These are phyloP conservation scores for Tolypocladium album DNA, from an alignment of 2,329 filamentous ascomycete genomes.

Conservation along the genomic window DNA sequence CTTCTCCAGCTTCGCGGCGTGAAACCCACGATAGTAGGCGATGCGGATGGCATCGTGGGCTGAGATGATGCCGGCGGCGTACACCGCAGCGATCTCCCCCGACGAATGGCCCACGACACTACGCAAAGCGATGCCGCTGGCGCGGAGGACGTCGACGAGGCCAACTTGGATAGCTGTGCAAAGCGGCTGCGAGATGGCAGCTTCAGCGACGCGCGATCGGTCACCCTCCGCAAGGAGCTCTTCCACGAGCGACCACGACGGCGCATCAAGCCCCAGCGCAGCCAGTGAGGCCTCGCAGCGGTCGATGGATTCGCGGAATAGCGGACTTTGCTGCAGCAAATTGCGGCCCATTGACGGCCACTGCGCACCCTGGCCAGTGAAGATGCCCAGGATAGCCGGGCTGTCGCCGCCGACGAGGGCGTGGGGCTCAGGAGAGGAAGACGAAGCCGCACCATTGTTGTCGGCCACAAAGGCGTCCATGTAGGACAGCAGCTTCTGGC, in stretches of 20 bases:
- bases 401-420: background rate
- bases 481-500: background rate
- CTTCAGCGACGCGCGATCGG: background rate
- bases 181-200: constrained; percentile 13
- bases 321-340: constrained; percentile 6
- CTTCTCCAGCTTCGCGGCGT: background rate
- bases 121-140: constrained; percentile 17
- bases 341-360: constrained; percentile 20
- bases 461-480: background rate
- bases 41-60: constrained; percentile 5
- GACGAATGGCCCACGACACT: constrained; percentile 27
- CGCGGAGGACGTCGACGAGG: constrained; percentile 19
- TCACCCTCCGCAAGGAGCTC: background rate
- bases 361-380: constrained; percentile 24
- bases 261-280: constrained; percentile 1
- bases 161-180: constrained; percentile 24
- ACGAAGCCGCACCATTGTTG: background rate
- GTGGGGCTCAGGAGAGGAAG: background rate
- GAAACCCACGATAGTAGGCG: constrained; percentile 10
- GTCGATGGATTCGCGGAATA: background rate
- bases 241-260: constrained; percentile 1
- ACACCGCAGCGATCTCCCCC: constrained; percentile 19
- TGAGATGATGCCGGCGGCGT: constrained; percentile 10
- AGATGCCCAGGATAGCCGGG: constrained; percentile 12
- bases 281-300: background rate